A percentile compares a stretch with the other conserved stretches of the same genome.
Evolutionary conservation across 2,329 filamentous ascomycete genomes (phyloP).

Genomic region (Shiraia sp.): DNA sequence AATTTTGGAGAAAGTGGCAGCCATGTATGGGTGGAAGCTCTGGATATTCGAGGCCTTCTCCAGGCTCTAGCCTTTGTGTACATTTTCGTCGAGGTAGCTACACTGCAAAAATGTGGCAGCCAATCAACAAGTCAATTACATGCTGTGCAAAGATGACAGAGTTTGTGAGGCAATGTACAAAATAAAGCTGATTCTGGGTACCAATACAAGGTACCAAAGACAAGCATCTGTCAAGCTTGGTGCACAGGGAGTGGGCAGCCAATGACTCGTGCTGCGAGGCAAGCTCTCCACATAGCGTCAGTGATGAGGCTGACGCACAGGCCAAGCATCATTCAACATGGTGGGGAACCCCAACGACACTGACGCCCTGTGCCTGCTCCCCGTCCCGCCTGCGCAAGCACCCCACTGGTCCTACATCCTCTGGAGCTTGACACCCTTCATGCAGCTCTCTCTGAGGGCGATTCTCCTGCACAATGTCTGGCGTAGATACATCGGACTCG

Average conservation of each 20-base stretch:
- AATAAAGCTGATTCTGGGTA: too few species aligned
- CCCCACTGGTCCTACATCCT: too few species aligned
- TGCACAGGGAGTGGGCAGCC: too few species aligned
- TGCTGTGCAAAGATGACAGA: too few species aligned
- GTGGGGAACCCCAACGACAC: too few species aligned
- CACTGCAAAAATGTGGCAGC: neutral
- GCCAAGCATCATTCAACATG: neutral
- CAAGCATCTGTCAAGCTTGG: too few species aligned
- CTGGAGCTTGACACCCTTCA: too few species aligned
- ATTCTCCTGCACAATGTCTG: slow-evolving; percentile 44
- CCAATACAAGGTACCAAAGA: too few species aligned
- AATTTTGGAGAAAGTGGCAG: slow-evolving; percentile 11
- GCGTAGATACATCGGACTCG: slow-evolving; percentile 39
- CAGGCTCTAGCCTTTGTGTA: neutral
- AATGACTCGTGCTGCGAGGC: too few species aligned
- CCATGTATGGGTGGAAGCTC: slow-evolving; percentile 16
- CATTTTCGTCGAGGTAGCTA: neutral
- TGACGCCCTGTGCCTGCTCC: too few species aligned
- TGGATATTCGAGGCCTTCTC: neutral
- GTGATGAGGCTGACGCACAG: neutral
- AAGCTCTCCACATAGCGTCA: neutral
- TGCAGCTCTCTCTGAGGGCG: slow-evolving; percentile 41
- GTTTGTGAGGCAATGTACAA: too few species aligned
- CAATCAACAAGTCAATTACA: neutral
- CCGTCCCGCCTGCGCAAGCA: too few species aligned